These are phyloP conservation scores for Corchorus capsularis DNA, from an alignment of 345 rosid species.

Conservation along the genomic window DNA sequence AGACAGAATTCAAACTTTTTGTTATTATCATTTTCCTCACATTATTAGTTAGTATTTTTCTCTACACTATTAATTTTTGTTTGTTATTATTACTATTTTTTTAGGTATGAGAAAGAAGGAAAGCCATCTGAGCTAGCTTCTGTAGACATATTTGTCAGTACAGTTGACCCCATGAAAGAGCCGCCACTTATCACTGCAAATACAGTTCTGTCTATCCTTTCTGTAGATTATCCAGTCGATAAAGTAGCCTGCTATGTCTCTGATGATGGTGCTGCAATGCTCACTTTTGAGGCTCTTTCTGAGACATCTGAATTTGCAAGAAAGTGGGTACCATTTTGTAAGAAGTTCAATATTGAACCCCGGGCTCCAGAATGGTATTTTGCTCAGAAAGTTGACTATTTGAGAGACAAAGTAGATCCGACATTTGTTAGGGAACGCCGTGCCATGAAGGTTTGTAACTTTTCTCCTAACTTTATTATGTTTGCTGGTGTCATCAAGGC, in stretches of 20 bases:
- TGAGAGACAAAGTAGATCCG: slow-evolving; percentile 73
- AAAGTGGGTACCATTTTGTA: slow-evolving; percentile 95
- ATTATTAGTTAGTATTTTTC: background rate
- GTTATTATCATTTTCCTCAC: background rate
- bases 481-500: background rate
- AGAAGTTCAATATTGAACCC: slow-evolving; percentile 75
- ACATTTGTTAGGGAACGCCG: slow-evolving; percentile 76
- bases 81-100: background rate
- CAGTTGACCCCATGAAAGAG: slow-evolving; percentile 92
- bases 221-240: slow-evolving; percentile 86
- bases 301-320: slow-evolving; percentile 91
- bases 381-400: slow-evolving; percentile 71
- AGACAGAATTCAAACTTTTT: background rate
- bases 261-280: slow-evolving; percentile 98
- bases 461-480: background rate
- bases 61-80: background rate
- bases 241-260: slow-evolving; percentile 93
- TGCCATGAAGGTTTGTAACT: slow-evolving; percentile 72
- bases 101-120: slow-evolving; percentile 84
- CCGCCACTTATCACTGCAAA: slow-evolving; percentile 94
- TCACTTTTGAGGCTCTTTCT: slow-evolving; percentile 88
- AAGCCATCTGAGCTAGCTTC: slow-evolving; percentile 66
- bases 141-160: slow-evolving; percentile 81
- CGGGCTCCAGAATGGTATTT: slow-evolving; percentile 96
- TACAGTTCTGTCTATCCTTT: slow-evolving; percentile 88